A percentile compares a stretch with the other conserved stretches of the same genome.
Evolutionary conservation across 176 grass and related monocot species (phyloP).

Genomic region (Cenchrus fungigraminus): DNA sequence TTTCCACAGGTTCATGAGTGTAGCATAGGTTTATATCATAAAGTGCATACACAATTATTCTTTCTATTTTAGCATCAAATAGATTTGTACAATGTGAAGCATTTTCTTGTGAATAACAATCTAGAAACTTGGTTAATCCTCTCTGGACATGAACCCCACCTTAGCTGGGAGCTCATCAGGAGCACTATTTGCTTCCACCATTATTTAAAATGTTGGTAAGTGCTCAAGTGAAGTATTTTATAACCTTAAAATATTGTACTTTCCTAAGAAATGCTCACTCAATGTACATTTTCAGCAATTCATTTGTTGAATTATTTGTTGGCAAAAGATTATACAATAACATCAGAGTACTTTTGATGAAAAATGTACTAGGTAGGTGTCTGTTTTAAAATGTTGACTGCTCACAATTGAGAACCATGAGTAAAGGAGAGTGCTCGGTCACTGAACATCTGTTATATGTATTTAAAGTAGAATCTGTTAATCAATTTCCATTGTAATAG

Average conservation of each 20-base stretch:
- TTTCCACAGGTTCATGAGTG: background rate
- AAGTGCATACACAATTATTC: conserved; percentile 1
- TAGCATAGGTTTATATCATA: background rate
- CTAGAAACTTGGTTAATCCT: conserved; percentile 3
- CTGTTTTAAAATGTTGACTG: background rate
- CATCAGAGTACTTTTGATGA: background rate
- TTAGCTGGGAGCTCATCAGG: conserved; percentile 1
- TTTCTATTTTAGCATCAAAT: background rate
- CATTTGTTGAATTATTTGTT: background rate
- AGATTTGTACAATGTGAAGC: conserved; percentile 8
- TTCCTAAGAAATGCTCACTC: conserved; percentile 1
- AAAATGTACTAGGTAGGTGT: too few species aligned
- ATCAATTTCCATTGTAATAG: conserved; percentile 2
- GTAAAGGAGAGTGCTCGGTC: background rate
- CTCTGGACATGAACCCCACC: background rate
- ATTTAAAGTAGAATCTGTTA: conserved; percentile 1
- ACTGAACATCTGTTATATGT: background rate
- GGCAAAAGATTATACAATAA: background rate
- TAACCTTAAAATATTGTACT: conserved; percentile 10
- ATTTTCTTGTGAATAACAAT: background rate
- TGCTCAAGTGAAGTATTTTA: background rate
- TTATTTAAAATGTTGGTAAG: background rate
- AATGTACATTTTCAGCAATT: background rate
- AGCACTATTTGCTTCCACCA: background rate
- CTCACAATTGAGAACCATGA: background rate